Conservation (phyloP, 2,329 filamentous ascomycete species). For the Nemania sp. region DNA sequence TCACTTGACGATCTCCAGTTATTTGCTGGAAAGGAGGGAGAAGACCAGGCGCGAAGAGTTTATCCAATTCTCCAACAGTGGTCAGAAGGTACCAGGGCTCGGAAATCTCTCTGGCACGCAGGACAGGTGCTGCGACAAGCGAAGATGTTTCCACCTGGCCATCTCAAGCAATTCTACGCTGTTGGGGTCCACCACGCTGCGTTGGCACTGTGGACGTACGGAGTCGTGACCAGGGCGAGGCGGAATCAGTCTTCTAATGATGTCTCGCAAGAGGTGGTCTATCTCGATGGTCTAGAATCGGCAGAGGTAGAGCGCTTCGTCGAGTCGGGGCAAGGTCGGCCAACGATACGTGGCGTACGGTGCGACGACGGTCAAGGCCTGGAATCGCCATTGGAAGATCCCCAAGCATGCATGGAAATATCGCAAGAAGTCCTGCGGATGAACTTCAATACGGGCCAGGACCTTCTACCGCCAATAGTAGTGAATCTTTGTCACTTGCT, state of each 20-base stretch:
- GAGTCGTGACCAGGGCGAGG: slow-evolving; percentile 58
- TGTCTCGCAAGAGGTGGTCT: slow-evolving; percentile 49
- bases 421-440: slow-evolving; percentile 59
- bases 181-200: slow-evolving; percentile 71
- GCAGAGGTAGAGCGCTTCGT: slow-evolving; percentile 61
- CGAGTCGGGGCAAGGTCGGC: slow-evolving; percentile 56
- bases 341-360: slow-evolving; percentile 50
- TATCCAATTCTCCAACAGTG: slow-evolving; percentile 64
- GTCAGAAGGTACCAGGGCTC: slow-evolving; percentile 58
- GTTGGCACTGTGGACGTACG: slow-evolving; percentile 71
- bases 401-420: slow-evolving; percentile 62
- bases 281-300: slow-evolving; percentile 61
- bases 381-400: slow-evolving; percentile 56
- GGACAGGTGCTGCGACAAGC: slow-evolving; percentile 68
- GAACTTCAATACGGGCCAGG: slow-evolving; percentile 53
- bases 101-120: slow-evolving; percentile 69
- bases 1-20: slow-evolving; percentile 68
- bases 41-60: slow-evolving; percentile 65
- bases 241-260: slow-evolving; percentile 38
- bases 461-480: slow-evolving; percentile 62
- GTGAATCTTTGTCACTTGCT: slow-evolving; percentile 70
- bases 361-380: slow-evolving; percentile 35
- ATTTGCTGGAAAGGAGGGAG: slow-evolving; percentile 69
- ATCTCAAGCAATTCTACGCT: slow-evolving; percentile 68
- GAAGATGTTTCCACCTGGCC: slow-evolving; percentile 55